These are phyloP conservation scores for Staphylotrichum tortipilum DNA, from an alignment of 495 filamentous ascomycete genomes.

Conservation along the genomic window DNA sequence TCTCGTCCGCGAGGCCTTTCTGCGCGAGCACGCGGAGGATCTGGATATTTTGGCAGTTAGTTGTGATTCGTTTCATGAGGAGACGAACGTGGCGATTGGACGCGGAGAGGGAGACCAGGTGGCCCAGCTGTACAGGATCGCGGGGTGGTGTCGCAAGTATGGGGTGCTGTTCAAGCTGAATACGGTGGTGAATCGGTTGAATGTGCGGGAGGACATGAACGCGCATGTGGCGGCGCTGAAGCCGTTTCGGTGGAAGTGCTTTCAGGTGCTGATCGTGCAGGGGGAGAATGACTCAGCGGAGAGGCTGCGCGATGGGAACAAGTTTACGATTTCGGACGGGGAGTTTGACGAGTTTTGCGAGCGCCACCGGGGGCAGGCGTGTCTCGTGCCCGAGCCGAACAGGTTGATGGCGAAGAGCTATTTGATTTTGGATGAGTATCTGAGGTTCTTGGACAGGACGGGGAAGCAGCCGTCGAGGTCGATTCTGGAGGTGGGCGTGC, in stretches of 20 bases:
- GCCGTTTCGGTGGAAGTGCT: conserved; percentile 53
- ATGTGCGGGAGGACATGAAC: conserved; percentile 49
- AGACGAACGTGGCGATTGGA: conserved; percentile 46
- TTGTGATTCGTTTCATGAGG: conserved; percentile 50
- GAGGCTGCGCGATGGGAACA: conserved; percentile 37
- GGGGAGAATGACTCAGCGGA: conserved; percentile 46
- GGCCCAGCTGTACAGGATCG: conserved; percentile 32
- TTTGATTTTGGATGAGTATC: conserved; percentile 47
- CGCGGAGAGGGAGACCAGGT: conserved; percentile 42
- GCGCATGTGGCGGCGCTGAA: conserved; percentile 29
- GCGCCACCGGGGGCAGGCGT: conserved; percentile 33
- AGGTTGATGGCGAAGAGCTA: conserved; percentile 45
- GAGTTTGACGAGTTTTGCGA: conserved; percentile 42
- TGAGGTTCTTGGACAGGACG: conserved; percentile 46
- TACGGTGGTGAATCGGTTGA: conserved; percentile 45
- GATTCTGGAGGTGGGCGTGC: conserved; percentile 47
- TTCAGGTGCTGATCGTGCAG: conserved; percentile 47
- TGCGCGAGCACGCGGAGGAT: conserved; percentile 36
- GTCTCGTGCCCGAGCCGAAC: conserved; percentile 44
- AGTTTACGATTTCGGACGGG: conserved; percentile 42
- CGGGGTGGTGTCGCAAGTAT: conserved; percentile 36
- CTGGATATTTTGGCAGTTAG: conserved; percentile 49
- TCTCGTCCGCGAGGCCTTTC: conserved; percentile 3
- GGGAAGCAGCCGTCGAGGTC: conserved; percentile 30
- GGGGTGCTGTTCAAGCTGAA: conserved; percentile 53